Percentiles rank a stretch among this genome's conserved stretches.
phyloP scores from a whole-genome alignment of 2,329 filamentous ascomycete species.

The Colletotrichum noveboracense region DNA sequence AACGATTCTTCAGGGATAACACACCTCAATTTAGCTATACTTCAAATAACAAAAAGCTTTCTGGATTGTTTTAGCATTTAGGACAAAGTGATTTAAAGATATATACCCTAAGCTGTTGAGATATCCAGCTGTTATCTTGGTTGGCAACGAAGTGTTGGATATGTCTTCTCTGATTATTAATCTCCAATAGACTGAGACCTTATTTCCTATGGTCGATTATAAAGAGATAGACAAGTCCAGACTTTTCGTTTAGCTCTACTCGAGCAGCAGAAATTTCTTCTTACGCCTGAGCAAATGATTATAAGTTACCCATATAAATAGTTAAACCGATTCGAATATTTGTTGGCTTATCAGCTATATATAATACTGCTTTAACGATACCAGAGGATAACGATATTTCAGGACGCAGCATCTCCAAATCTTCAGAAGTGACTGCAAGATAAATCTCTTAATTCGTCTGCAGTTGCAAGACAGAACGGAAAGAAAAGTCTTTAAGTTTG shows the following conservation, averaged over 20 bases:
- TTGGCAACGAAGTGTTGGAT: background rate
- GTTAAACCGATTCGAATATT: background rate
- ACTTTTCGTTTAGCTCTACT: background rate
- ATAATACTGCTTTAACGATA: background rate
- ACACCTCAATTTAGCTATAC: background rate
- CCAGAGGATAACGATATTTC: background rate
- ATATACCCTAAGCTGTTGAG: background rate
- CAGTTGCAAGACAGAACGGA: background rate
- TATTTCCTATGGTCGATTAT: background rate
- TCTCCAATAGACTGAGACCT: background rate
- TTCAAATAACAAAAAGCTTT: background rate
- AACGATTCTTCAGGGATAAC: background rate
- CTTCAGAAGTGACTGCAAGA: background rate
- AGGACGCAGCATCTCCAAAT: background rate
- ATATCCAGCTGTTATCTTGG: background rate
- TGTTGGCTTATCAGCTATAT: background rate
- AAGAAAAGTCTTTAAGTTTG: background rate
- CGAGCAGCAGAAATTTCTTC: background rate
- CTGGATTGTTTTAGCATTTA: background rate
- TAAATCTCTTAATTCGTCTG: background rate
- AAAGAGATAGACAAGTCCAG: background rate
- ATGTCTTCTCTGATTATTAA: background rate
- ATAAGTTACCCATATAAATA: background rate
- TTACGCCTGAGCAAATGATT: background rate
- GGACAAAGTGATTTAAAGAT: background rate